These are phyloP conservation scores for Gentiana straminea DNA, from an alignment of 257 asterid species.

Conservation along the genomic window DNA sequence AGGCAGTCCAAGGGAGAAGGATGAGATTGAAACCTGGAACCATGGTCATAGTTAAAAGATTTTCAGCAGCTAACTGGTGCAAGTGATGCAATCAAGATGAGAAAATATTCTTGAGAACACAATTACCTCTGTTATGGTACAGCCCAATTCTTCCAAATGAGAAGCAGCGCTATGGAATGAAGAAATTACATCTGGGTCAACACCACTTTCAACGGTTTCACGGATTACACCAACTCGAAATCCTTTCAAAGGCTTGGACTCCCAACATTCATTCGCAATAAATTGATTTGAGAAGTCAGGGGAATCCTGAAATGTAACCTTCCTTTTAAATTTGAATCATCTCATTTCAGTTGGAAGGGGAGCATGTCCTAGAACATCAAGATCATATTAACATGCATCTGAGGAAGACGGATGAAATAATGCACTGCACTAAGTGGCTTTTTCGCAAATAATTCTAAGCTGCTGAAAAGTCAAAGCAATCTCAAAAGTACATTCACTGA, in stretches of 20 bases:
- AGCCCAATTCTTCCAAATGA: conserved; percentile 86
- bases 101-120: background rate
- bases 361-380: too few species aligned
- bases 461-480: too few species aligned
- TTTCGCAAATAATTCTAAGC: too few species aligned
- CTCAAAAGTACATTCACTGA: too few species aligned
- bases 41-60: conserved; percentile 6
- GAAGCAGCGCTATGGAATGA: conserved; percentile 58
- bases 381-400: too few species aligned
- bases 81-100: background rate
- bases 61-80: background rate
- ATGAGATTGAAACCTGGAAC: conserved; percentile 75
- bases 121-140: conserved; percentile 63
- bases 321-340: conserved; percentile 9
- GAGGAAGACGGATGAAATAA: too few species aligned
- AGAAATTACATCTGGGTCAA: conserved; percentile 66
- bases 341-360: too few species aligned
- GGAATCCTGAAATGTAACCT: conserved; percentile 51
- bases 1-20: conserved; percentile 92
- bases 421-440: too few species aligned
- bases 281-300: conserved; percentile 65
- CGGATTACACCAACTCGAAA: conserved; percentile 75
- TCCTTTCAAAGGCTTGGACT: conserved; percentile 79
- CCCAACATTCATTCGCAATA: conserved; percentile 37
- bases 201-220: conserved; percentile 86